Conservation (phyloP, 169 alveolate species). For the Plasmodium sp. region DNA sequence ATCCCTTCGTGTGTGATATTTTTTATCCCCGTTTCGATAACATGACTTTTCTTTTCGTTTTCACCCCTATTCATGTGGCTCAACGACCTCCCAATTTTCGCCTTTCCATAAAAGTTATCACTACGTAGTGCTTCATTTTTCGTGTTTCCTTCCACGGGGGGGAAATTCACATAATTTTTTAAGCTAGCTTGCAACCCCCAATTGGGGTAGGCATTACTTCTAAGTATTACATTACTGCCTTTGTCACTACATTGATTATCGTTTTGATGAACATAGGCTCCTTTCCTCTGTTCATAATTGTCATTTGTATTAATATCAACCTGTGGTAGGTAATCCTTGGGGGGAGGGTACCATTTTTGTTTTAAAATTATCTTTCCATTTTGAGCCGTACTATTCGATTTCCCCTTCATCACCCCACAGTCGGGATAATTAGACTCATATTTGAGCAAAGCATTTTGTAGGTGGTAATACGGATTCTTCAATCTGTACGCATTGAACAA, state of each 20-base stretch:
- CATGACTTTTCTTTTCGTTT: not conserved
- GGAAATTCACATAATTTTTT: not conserved
- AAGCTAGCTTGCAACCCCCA: not conserved
- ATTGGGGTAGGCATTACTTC: not conserved
- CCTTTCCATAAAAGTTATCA: not conserved
- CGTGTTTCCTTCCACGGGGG: not conserved
- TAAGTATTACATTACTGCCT: not conserved
- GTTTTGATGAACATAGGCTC: not conserved
- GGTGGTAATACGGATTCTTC: not conserved
- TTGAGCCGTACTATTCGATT: not conserved
- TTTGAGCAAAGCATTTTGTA: not conserved
- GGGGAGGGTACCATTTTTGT: not conserved
- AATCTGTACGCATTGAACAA: not conserved
- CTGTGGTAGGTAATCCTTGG: not conserved
- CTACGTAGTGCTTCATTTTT: not conserved
- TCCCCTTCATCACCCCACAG: not conserved
- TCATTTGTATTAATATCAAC: not conserved
- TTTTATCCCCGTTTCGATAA: not conserved
- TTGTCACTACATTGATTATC: not conserved
- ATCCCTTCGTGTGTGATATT: not conserved
- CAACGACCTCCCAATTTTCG: constrained; percentile 12
- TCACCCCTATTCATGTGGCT: constrained; percentile 4
- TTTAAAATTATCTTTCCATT: not conserved
- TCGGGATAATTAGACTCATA: not conserved
- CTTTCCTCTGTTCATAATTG: not conserved